Conservation (phyloP, 2,329 filamentous ascomycete species). For the Xylaria sp. region DNA sequence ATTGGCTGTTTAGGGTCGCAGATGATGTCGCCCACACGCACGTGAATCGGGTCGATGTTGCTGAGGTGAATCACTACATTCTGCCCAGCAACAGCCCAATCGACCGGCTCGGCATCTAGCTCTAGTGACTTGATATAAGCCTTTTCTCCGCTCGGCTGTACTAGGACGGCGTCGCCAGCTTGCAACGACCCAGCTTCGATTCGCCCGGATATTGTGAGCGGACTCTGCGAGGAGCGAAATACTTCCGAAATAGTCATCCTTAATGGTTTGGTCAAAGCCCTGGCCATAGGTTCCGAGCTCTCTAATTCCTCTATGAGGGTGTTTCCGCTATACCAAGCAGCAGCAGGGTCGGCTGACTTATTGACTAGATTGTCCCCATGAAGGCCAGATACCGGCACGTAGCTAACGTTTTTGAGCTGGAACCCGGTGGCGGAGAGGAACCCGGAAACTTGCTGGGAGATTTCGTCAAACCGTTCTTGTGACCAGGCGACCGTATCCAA, state of each 20-base stretch:
- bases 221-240: slow-evolving; percentile 80
- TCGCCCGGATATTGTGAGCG: slow-evolving; percentile 83
- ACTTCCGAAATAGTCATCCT: slow-evolving; percentile 88
- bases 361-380: slow-evolving; percentile 83
- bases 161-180: slow-evolving; percentile 77
- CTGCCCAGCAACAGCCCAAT: slow-evolving; percentile 93
- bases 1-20: slow-evolving; percentile 74
- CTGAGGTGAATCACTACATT: slow-evolving; percentile 83
- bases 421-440: slow-evolving; percentile 87
- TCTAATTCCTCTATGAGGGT: slow-evolving; percentile 87
- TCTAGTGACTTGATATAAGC: slow-evolving; percentile 83
- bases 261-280: slow-evolving; percentile 77
- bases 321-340: slow-evolving; percentile 79
- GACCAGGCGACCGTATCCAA: slow-evolving; percentile 88
- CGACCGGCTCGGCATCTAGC: slow-evolving; percentile 71
- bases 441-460: slow-evolving; percentile 78
- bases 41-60: slow-evolving; percentile 82
- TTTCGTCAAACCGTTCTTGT: slow-evolving; percentile 81
- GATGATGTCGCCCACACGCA: slow-evolving; percentile 85
- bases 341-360: slow-evolving; percentile 58
- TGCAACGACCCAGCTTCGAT: slow-evolving; percentile 86
- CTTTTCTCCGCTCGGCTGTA: slow-evolving; percentile 81
- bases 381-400: slow-evolving; percentile 88
- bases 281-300: slow-evolving; percentile 72
- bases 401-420: slow-evolving; percentile 77